Evolutionary conservation across 2,329 filamentous ascomycete species (phyloP), one percentile per base, ranked within the genome.

Genomic region (Ophiostoma ulmi): DNA sequence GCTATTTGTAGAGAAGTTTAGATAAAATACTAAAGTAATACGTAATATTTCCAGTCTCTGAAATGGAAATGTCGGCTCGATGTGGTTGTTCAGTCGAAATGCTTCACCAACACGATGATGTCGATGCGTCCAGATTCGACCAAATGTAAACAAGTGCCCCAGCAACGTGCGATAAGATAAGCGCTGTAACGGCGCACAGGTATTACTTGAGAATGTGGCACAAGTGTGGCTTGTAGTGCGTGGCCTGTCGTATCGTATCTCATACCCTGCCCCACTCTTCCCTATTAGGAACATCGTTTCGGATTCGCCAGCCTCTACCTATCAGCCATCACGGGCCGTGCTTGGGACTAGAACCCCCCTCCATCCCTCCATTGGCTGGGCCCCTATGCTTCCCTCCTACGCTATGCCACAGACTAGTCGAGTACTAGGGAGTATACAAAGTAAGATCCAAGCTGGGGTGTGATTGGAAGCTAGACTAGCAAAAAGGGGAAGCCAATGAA

Each of bases 71-170:
- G 52, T 26, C 52, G 39, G 5, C 5, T 44, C 39, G 39, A 44
- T 31, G 31, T 31, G 31, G 44, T 44, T 44, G 41, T 48, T 48
- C 17, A 48, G 6, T n/a, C 31, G 31, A 31, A 31, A 31, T 31
- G 31, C 31, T 31, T 31, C 44, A n/a, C 17, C 6, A 7, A 20
- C 44, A 48, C n/a, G 41, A 44, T 44, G 44, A 48, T 48, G 44
- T 22, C 14, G 31, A 69, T 55, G 26, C 31, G 20, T 10, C 31
- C 41, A 67, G 22, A 67, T 67, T 35, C 64, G 52, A 35, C 63
- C 48, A 17, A 71, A 73, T 67, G 72, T 73, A 73, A 73, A 73
- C 71, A 73, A 72, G 66, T 68, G 41, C 44, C 72, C 71, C 65
- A 68, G 72, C 71, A 73, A 73, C 72, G 31, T 31, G 13, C 48